A percentile compares a stretch with the other conserved stretches of the same genome.
Evolutionary conservation across 805 yeast species (phyloP).

Genomic region (Zygotorulaspora danielsina): DNA sequence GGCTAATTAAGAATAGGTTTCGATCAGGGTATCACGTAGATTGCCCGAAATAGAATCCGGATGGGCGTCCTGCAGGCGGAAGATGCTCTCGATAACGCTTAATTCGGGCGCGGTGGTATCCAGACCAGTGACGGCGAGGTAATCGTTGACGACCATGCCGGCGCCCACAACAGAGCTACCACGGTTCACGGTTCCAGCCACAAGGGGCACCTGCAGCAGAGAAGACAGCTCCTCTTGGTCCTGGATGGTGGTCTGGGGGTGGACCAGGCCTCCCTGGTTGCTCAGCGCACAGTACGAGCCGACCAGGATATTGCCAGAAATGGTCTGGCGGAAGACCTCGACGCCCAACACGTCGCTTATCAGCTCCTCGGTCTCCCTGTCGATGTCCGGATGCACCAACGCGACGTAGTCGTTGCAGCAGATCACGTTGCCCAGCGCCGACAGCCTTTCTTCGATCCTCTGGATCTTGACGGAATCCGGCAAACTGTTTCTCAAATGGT

Average conservation of each 20-base stretch:
- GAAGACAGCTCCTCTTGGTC: constrained; percentile 98
- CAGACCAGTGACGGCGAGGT: constrained; percentile 94
- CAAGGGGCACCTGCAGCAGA: constrained; percentile 91
- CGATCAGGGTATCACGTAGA: constrained; percentile 87
- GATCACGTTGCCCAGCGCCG: constrained; percentile 95
- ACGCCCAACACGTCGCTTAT: constrained; percentile 98
- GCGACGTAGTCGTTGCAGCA: constrained; percentile 99
- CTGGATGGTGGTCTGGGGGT: constrained; percentile 94
- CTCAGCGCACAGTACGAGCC: constrained; percentile 94
- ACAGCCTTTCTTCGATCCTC: constrained; percentile 94
- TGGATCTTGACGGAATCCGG: constrained; percentile 95
- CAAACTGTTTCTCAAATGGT: constrained; percentile 92
- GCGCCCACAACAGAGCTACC: constrained; percentile 98
- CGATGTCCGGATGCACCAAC: constrained; percentile 97
- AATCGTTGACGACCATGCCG: constrained; percentile 97
- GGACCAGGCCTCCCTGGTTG: constrained; percentile 97
- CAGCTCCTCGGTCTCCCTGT: constrained; percentile 97
- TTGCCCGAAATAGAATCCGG: constrained; percentile 81
- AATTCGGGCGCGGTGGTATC: constrained; percentile 99
- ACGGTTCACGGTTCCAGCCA: constrained; percentile 97
- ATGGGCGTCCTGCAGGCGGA: constrained; percentile 86
- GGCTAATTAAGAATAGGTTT: constrained; percentile 65
- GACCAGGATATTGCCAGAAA: constrained; percentile 95
- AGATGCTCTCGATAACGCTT: constrained; percentile 93
- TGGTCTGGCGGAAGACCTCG: constrained; percentile 98